These are phyloP conservation scores for Penicillium parvum DNA, from an alignment of 495 filamentous ascomycete genomes.

Conservation along the genomic window DNA sequence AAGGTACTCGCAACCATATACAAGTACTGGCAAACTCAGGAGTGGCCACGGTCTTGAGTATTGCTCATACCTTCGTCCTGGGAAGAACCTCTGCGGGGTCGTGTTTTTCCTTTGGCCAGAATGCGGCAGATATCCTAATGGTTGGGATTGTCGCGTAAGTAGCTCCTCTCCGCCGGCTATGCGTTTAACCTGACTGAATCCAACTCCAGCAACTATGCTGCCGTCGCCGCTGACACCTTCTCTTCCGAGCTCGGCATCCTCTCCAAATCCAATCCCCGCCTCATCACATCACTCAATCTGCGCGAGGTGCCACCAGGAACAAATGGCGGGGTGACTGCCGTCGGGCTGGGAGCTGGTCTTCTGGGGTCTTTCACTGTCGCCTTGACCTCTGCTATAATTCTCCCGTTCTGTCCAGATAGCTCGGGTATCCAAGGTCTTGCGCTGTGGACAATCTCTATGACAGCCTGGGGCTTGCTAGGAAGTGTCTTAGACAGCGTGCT, in stretches of 20 bases:
- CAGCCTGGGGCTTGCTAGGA: constrained; percentile 68
- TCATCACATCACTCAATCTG: constrained; percentile 79
- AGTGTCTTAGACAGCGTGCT: constrained; percentile 82
- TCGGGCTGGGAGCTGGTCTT: constrained; percentile 68
- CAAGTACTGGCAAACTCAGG: constrained; percentile 90
- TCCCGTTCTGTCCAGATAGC: constrained; percentile 60
- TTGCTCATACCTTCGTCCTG: constrained; percentile 67
- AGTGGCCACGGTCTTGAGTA: constrained; percentile 66
- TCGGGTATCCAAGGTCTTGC: constrained; percentile 48
- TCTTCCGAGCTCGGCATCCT: constrained; percentile 94
- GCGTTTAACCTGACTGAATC: not conserved
- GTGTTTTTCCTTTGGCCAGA: constrained; percentile 35
- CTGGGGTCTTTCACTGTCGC: constrained; percentile 72
- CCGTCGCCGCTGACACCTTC: constrained; percentile 89
- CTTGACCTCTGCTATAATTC: constrained; percentile 54
- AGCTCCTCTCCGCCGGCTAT: constrained; percentile 1
- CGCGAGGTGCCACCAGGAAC: constrained; percentile 80
- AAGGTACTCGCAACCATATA: constrained; percentile 75
- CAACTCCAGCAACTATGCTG: constrained; percentile 67
- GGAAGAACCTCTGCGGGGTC: constrained; percentile 14
- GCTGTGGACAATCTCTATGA: constrained; percentile 57
- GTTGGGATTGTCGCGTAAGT: constrained; percentile 55
- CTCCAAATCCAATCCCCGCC: constrained; percentile 64
- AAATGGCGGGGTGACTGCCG: constrained; percentile 80
- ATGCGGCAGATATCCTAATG: constrained; percentile 46